These are phyloP conservation scores for Rhododendron ferrugineum DNA, from an alignment of 148 eudicot genomes.

Conservation along the genomic window DNA sequence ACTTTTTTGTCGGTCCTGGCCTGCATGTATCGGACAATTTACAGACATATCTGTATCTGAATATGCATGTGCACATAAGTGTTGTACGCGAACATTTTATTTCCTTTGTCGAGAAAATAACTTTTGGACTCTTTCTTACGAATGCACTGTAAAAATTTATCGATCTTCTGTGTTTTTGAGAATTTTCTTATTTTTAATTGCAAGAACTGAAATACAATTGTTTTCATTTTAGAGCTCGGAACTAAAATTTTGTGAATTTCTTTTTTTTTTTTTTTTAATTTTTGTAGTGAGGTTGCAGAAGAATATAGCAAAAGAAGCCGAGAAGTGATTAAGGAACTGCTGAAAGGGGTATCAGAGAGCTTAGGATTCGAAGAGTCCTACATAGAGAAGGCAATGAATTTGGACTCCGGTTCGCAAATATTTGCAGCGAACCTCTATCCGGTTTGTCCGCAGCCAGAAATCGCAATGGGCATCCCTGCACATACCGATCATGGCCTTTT, in stretches of 20 bases:
- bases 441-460: slow-evolving; percentile 35
- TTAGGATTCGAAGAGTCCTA: slow-evolving; percentile 30
- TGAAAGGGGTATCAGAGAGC: slow-evolving; percentile 27
- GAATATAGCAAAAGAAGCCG: slow-evolving; percentile 26
- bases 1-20: not conserved
- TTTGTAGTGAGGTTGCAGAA: slow-evolving; percentile 16
- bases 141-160: not conserved
- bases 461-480: slow-evolving; percentile 21
- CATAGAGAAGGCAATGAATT: slow-evolving; percentile 15
- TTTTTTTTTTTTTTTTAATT: no score
- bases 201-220: not conserved
- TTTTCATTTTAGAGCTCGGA: no score
- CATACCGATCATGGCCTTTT: slow-evolving; percentile 31
- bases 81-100: not conserved
- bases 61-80: not conserved
- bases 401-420: slow-evolving; percentile 17
- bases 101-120: not conserved
- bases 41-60: no score
- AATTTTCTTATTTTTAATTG: not conserved
- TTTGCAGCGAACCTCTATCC: slow-evolving; percentile 37
- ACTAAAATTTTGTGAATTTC: no score
- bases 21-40: not conserved
- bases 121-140: not conserved
- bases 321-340: slow-evolving; percentile 17
- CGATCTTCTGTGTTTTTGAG: not conserved